Evolutionary conservation across 75 land plant species (phyloP).

Genomic region (Chamaecyparis obtusa): DNA sequence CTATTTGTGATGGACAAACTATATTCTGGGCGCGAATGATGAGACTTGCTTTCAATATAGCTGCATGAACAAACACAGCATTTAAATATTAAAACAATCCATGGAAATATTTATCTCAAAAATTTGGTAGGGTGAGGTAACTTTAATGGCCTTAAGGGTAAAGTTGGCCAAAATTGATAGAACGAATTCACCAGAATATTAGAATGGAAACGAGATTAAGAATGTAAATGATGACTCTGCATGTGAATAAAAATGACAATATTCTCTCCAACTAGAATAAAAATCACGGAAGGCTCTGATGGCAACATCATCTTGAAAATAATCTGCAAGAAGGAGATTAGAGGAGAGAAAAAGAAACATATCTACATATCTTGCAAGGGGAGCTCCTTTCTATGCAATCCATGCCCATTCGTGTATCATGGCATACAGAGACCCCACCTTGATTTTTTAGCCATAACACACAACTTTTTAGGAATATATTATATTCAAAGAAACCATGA

Average conservation of each 20-base stretch:
- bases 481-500: too few relatives aligned
- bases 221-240: constrained; percentile 19
- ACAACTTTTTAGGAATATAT: too few relatives aligned
- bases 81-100: neutral
- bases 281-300: neutral
- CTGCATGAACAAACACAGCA: constrained; percentile 25
- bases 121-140: too few relatives aligned
- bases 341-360: constrained; percentile 23
- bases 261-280: too few relatives aligned
- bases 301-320: neutral
- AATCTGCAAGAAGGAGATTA: neutral
- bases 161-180: neutral
- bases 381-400: constrained; percentile 10
- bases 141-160: too few relatives aligned
- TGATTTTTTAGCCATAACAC: neutral
- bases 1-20: constrained; percentile 43
- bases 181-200: constrained; percentile 10
- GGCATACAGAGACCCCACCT: neutral
- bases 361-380: constrained; percentile 19
- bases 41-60: constrained; percentile 62
- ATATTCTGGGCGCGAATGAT: constrained; percentile 54
- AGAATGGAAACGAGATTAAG: constrained; percentile 18
- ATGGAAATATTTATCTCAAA: too few relatives aligned
- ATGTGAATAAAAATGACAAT: too few relatives aligned
- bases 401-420: neutral